phyloP scores from a whole-genome alignment of 306 rosid genomes.

The Sesbania bispinosa region DNA sequence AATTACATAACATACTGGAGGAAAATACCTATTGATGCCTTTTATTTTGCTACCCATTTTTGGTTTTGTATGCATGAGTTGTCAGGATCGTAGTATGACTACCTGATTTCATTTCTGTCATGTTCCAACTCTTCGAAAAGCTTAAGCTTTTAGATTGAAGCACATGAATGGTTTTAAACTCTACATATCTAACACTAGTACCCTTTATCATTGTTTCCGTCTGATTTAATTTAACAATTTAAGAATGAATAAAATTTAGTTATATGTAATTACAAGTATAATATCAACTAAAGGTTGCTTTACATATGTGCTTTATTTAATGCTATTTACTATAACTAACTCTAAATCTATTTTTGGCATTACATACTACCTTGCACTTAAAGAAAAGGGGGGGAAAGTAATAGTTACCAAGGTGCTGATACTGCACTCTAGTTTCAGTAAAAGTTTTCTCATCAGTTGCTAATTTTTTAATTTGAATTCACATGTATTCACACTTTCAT shows the following conservation, averaged over 20 bases:
- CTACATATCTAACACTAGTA: background rate
- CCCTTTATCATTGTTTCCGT: background rate
- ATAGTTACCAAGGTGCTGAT: background rate
- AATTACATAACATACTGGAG: background rate
- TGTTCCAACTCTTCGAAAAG: background rate
- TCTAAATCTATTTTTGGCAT: background rate
- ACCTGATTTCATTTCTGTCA: no score
- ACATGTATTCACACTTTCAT: conserved; percentile 3
- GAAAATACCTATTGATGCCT: background rate
- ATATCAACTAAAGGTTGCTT: background rate
- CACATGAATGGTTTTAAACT: background rate
- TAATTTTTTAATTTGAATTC: background rate
- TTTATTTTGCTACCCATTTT: background rate
- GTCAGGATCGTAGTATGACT: background rate
- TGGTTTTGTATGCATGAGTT: background rate
- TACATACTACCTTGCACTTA: background rate
- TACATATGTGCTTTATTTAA: no score
- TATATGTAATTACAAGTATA: background rate
- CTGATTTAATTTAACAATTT: background rate
- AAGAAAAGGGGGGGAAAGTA: background rate
- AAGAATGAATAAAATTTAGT: background rate
- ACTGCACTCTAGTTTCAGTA: background rate
- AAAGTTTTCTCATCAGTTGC: background rate
- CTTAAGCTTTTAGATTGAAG: background rate
- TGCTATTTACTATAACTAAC: background rate